Evolutionary conservation across 2,329 filamentous ascomycete species (phyloP), one percentile per base, ranked within the genome.

Genomic region (Mycogone perniciosa): DNA sequence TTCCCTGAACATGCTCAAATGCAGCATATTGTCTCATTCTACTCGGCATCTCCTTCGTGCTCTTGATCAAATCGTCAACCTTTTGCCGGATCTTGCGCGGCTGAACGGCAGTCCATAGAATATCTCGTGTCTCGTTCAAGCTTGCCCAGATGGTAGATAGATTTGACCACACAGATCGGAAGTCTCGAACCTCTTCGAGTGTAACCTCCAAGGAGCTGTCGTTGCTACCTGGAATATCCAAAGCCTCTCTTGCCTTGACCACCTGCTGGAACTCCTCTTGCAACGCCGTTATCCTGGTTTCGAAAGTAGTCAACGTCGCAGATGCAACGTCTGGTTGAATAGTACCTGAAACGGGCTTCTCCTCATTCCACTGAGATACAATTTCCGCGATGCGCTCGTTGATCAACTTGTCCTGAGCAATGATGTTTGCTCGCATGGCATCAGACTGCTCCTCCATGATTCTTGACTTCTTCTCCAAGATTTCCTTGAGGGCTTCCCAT

Each of bases 1-100:
- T 88, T 56, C 83, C 89, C 66, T 99, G 95, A 37, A 99, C 90
- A 64, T 99, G 92, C 69, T 99, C 95, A 65, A 99, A 99, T n/a
- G 95, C 95, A 60, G 95, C 92, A 68, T 99, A 99, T 64, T 99
- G 95, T 54, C 95, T 85, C 92, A 99, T 97, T 53, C 93, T 85
- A 69, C 90, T 96, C 0, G 95, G 93, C 93, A 99, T 97, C 56
- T 97, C 92, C 72, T 96, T 97, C 34, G 91, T 97, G 80, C 95
- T 95, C 75, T 96, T 96, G 67, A 97, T 89, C 48, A 97, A 79
- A 44, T 86, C 85, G 63, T 99, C 92, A 46, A 99, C 85, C 55
- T 89, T 88, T 60, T 88, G 82, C 35, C 93, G 84, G 52, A 99
- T 83, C 71, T 97, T 99, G 56, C 93, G 82, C 7, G 95, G 92